Conservation (phyloP, 140 eudicot genomes). For the Oenanthe javanica region DNA sequence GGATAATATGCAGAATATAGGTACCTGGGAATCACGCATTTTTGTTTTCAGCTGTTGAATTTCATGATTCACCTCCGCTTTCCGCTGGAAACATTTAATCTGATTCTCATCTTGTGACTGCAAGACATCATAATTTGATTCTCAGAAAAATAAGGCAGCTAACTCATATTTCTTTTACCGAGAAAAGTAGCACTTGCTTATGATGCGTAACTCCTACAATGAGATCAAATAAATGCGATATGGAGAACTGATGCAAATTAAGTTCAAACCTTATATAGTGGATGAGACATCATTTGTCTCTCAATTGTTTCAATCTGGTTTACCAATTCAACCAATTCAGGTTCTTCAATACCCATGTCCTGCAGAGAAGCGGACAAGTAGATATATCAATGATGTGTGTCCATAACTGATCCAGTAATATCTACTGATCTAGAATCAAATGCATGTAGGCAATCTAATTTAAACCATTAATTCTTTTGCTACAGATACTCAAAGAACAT, state of each 20-base stretch:
- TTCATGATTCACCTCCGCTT: conserved; percentile 96
- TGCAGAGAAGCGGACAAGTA: conserved; percentile 16
- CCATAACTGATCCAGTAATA: neutral
- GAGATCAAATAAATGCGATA: neutral
- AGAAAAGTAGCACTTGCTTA: neutral
- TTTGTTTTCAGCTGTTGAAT: conserved; percentile 88
- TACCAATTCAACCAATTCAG: conserved; percentile 76
- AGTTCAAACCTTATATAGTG: conserved; percentile 64
- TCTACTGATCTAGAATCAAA: too few species aligned
- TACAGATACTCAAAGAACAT: neutral
- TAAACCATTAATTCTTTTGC: neutral
- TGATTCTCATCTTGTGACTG: conserved; percentile 96
- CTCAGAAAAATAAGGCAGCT: neutral
- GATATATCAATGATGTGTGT: neutral
- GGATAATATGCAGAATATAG: neutral
- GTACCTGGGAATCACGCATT: conserved; percentile 99
- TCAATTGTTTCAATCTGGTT: conserved; percentile 78
- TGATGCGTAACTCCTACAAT: neutral
- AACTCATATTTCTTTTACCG: neutral
- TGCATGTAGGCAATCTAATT: neutral
- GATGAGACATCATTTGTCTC: conserved; percentile 66
- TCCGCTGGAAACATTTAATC: conserved; percentile 69
- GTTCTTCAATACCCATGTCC: conserved; percentile 94
- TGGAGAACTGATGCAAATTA: neutral
- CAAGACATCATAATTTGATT: conserved; percentile 7